Evolutionary conservation across 169 alveolate species (phyloP), one percentile per base, ranked within the genome.

Genomic region (Cryptosporidium ubiquitum): DNA sequence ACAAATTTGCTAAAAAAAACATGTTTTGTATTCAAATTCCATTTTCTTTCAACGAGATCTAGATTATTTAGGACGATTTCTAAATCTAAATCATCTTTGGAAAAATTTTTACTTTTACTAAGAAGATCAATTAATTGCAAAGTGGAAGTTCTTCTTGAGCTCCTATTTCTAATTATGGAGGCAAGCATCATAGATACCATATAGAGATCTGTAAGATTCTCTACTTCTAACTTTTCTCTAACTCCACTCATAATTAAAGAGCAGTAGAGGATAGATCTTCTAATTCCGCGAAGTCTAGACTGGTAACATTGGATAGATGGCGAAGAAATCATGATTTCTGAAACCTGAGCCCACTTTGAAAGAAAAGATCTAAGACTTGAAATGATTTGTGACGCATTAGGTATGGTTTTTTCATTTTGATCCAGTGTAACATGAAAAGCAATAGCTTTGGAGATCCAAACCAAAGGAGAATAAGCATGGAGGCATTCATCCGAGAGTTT

Each of bases 401-500:
- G 71, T 12, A 37, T 0, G 2, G 5, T 29, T n/a, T 33, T 64
- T 64, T 64, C 51, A 64, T 64, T 33, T 64, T 64, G 71, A 18
- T 31, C 0, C 10, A 64, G 23, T 3, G n/a, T 23, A n/a, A n/a
- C 2, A 5, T 55, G 52, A 12, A 73, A 37, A 55, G 68, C 37
- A 9, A 73, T n/a, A 12, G 31, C 68, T 33, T 58, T 73, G 16
- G 69, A 35, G 18, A 73, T 73, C 85, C 85, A 73, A 57, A 23
- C 2, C 23, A 73, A 57, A 23, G 85, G 71, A 18, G 85, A 73
- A 35, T 26, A 73, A 26, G 29, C 16, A 37, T 52, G 60, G 7
- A 68, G 55, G 40, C 70, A 29, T 12, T 73, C 69, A 31, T 73
- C 31, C 16, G 69, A 52, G 0, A 55, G 58, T 55, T 35, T 51